Evolutionary conservation across 2,329 filamentous ascomycete species (phyloP), one percentile per base, ranked within the genome.

Genomic region (Macrophomina tecta): DNA sequence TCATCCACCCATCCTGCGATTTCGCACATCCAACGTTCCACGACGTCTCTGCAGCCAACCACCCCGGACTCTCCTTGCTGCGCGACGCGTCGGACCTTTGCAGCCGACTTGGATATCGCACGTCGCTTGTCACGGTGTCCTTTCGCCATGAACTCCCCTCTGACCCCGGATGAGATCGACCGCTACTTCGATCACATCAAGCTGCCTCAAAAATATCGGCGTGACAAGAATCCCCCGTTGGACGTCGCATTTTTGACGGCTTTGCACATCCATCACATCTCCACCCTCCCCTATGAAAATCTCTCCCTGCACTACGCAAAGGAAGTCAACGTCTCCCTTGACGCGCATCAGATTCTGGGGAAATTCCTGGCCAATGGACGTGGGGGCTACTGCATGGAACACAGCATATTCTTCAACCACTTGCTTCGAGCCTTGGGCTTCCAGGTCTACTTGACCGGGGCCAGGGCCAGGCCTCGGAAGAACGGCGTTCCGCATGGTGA

Each of bases 361-460:
- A 88, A 87, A 70, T 79, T 86, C 56, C 76, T 88, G 4, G 72
- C 64, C 3, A 72, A 77, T 60, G 75, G 80, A 16, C 75, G 82
- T 2, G 87, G 87, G 18, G 87, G 87, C 0, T 89, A 89, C 73
- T 89, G 86, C 76, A 86, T 89, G 81, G 86, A 89, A 72, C 80
- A 81, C 32, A 84, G 80, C 64, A 80, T 87, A 49, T 79, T 89
- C 23, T 87, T 88, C 70, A 81, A 83, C 69, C 79, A 86, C 69
- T 74, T 87, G 12, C 77, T 88, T 4, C 76, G 81, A 18, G 82
- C 77, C 1, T 70, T 87, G n/a, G 85, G 85, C 1, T 88, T 84
- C 66, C 68, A 72, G 8, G 82, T 85, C 0, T 89, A 88, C 72
- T 81, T 84, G 0, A 82, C 83, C 0, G 88, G 87, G 2, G 89